phyloP scores from a whole-genome alignment of 257 asterid genomes.

The Orobanche coerulescens region DNA sequence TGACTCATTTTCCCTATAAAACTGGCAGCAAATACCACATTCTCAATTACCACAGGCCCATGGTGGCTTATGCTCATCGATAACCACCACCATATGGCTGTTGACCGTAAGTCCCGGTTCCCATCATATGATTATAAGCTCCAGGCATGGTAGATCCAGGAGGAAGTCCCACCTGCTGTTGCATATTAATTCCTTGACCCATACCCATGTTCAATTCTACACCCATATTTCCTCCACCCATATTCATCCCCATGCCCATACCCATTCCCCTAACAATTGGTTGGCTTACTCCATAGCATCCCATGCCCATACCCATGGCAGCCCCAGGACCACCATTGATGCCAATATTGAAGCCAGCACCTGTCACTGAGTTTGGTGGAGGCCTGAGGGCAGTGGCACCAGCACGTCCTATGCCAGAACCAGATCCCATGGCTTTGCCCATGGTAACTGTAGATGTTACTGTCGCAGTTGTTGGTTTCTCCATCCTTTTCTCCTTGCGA shows the following conservation, averaged over 20 bases:
- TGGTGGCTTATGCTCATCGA: conserved; percentile 31
- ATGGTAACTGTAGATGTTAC: conserved; percentile 61
- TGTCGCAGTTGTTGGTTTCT: conserved; percentile 57
- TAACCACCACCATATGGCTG: conserved; percentile 77
- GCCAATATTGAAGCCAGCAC: conserved; percentile 51
- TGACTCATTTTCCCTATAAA: conserved; percentile 25
- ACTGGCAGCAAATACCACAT: conserved; percentile 10
- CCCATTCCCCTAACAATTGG: conserved; percentile 41
- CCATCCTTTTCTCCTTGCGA: conserved; percentile 94
- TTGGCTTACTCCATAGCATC: conserved; percentile 39
- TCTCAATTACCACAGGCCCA: not conserved
- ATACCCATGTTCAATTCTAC: conserved; percentile 29
- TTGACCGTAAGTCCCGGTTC: conserved; percentile 61
- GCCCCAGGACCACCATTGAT: conserved; percentile 30
- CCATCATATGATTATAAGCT: conserved; percentile 63
- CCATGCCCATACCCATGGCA: conserved; percentile 40
- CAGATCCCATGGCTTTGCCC: conserved; percentile 99
- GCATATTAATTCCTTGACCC: conserved; percentile 40
- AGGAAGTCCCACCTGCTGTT: conserved; percentile 59
- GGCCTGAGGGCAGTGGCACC: conserved; percentile 72
- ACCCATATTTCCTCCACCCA: conserved; percentile 26
- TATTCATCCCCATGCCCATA: conserved; percentile 44
- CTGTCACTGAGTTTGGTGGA: conserved; percentile 47
- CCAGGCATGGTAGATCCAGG: conserved; percentile 53
- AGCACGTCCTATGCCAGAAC: conserved; percentile 88